Percentiles rank a stretch among this genome's conserved stretches.
These are phyloP conservation scores for Artemisia argyi DNA, from an alignment of 129 eudicot genomes.

Conservation along the genomic window DNA sequence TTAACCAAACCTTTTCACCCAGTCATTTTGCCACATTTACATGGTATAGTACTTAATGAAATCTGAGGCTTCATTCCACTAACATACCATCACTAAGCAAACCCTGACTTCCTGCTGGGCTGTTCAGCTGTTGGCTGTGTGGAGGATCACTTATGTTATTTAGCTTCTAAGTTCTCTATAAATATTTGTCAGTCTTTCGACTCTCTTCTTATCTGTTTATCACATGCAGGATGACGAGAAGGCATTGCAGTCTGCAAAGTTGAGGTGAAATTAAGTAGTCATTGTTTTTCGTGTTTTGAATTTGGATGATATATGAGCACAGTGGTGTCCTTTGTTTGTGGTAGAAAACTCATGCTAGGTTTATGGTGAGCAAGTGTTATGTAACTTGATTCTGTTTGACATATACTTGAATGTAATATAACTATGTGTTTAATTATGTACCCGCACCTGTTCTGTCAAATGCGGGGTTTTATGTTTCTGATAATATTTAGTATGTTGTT, in stretches of 20 bases:
- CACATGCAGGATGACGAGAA: slow-evolving; percentile 33
- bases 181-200: slow-evolving; percentile 1
- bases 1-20: too few relatives aligned
- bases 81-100: not conserved
- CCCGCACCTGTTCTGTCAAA: not conserved
- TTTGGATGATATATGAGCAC: slow-evolving; percentile 38
- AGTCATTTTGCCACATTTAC: too few relatives aligned
- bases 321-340: slow-evolving; percentile 5
- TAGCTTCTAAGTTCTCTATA: not conserved
- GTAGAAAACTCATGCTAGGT: slow-evolving; percentile 37
- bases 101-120: too few relatives aligned
- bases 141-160: not conserved
- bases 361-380: slow-evolving; percentile 33
- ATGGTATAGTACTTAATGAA: not conserved
- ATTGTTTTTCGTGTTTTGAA: slow-evolving; percentile 34
- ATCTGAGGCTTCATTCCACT: slow-evolving; percentile 2
- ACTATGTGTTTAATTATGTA: slow-evolving; percentile 30
- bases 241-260: slow-evolving; percentile 31
- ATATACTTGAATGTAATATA: slow-evolving; percentile 31
- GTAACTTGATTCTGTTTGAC: slow-evolving; percentile 30
- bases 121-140: too few relatives aligned
- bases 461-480: too few relatives aligned
- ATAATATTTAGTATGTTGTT: too few relatives aligned
- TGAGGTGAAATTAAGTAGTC: slow-evolving; percentile 29
- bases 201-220: not conserved